Evolutionary conservation across 2,329 filamentous ascomycete species (phyloP), one percentile per base, ranked within the genome.

Genomic region (Aspergillus udagawae): DNA sequence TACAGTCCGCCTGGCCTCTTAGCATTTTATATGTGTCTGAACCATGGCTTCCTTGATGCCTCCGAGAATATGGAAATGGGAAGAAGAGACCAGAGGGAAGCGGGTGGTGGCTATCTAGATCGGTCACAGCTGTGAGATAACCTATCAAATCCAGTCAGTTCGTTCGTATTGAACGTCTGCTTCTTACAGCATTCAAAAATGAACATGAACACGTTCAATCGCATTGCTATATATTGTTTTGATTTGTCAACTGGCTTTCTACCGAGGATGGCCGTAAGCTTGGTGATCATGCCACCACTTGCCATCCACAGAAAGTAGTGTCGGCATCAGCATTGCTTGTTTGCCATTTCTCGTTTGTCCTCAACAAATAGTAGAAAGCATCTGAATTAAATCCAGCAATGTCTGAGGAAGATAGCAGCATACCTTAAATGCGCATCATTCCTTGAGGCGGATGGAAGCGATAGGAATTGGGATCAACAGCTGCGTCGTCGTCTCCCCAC

Each of bases 11-110:
- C 44, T 27, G 44, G 17, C 14, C 44, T 47, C 32, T 45, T 44
- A 45, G 28, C 54, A 48, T 54, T 61, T 62, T 8, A 47, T 47
- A 21, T 47, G 21, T 25, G 3, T 25, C 21, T 25, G 44, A 23
- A 47, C 44, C 44, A 47, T 7, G 44, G 41, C 41, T 44, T 44
- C 10, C 8, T 21, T 20, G 41, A 21, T 44, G 41, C 10, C 41
- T 21, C 41, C 21, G n/a, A 12, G n/a, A n/a, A 20, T 20, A 44
- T 44, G 8, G 44, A 23, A 47, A 17, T 47, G 21, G 44, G 20
- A 12, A 47, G 44, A 47, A 47, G 20, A 23, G 44, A 23, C 20
- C 20, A 47, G 41, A 17, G 44, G 21, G 14, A 17, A 35, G 44
- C 3, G 21, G 23, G 44, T 47, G 44, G 44, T 47, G 44, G 44